Conservation (phyloP, 192 early-diverging fungal genomes). For the Geranomyces michiganensis region DNA sequence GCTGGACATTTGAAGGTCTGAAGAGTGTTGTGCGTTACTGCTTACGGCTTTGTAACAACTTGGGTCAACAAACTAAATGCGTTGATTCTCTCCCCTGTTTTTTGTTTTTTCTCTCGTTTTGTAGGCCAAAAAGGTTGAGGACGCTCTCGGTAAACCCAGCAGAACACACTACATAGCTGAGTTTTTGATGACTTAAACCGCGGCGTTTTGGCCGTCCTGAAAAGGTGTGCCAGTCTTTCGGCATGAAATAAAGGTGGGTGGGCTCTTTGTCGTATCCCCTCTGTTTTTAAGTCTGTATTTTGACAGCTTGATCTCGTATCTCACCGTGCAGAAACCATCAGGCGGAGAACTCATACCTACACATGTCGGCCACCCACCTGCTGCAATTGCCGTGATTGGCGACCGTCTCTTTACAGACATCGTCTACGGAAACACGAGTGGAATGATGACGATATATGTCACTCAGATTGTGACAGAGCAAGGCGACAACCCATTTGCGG, state of each 20-base stretch:
- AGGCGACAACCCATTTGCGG: slow-evolving; percentile 79
- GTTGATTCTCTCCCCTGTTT: too few species aligned
- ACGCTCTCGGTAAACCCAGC: slow-evolving; percentile 52
- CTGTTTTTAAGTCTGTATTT: too few species aligned
- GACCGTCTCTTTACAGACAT: slow-evolving; percentile 89
- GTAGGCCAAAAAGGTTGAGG: slow-evolving; percentile 49
- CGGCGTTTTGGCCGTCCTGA: too few species aligned
- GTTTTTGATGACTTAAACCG: too few species aligned
- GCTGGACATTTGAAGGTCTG: slow-evolving; percentile 46
- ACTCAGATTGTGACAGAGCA: slow-evolving; percentile 67
- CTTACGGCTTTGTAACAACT: too few species aligned
- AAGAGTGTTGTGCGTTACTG: too few species aligned
- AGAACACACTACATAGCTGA: too few species aligned
- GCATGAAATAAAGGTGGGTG: slow-evolving; percentile 45
- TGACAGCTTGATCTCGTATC: too few species aligned
- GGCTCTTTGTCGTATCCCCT: too few species aligned
- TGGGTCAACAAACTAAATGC: too few species aligned
- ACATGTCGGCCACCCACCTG: slow-evolving; percentile 50
- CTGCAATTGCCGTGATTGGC: slow-evolving; percentile 76
- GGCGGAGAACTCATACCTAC: slow-evolving; percentile 65
- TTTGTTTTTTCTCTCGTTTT: too few species aligned
- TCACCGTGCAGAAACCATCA: slow-evolving; percentile 78
- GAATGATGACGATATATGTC: slow-evolving; percentile 73
- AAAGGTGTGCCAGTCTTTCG: slow-evolving; percentile 59
- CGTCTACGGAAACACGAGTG: slow-evolving; percentile 76